Evolutionary conservation across 305 asterid genomes (phyloP), one percentile per base, ranked within the genome.

Genomic region (Andrographis paniculata): DNA sequence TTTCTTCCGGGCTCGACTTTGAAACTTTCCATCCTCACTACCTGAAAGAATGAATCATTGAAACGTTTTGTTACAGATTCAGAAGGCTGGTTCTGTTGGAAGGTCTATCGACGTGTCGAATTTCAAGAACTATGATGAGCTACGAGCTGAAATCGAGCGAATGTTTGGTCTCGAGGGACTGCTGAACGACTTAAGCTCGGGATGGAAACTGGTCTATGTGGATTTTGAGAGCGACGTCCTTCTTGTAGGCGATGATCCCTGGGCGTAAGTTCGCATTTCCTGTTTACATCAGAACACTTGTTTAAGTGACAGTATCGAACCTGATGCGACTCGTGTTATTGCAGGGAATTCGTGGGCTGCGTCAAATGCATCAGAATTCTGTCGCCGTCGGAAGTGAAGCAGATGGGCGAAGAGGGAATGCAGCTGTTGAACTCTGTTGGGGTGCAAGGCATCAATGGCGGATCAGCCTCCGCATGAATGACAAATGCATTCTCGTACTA

Each of bases 161-260:
- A 85, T 85, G 94, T 85, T 85, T 50, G 94, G 95, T 27, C 87
- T 85, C 1, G 79, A 73, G 63, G 87, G 87, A 23, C 55, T 82
- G 51, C 85, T 82, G 45, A 82, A 72, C 20, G 87, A 85, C 62
- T 60, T 78, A 1, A 66, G 79, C 43, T 82, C 94, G 0, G 91
- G 94, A 17, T 85, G 95, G 95, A 85, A 81, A 64, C 68, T 82
- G 61, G 95, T 82, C 22, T 85, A 81, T 31, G 91, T 81, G 42
- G 95, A 85, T 56, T 85, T 69, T 15, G 95, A 85, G 63, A 72
- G 73, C 30, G 94, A 85, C 19, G 94, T 82, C 43, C 87, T 82
- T 50, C 94, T 85, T n/a, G 91, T 81, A 17, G 95, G 95, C 11
- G 94, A 85, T 50, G 95, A 85, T 75, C 94, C 95, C 50, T 85